Percentiles rank a stretch among this genome's conserved stretches.
These are phyloP conservation scores for Hypoxylon sp. DNA, from an alignment of 2,329 filamentous ascomycete genomes.

Conservation along the genomic window DNA sequence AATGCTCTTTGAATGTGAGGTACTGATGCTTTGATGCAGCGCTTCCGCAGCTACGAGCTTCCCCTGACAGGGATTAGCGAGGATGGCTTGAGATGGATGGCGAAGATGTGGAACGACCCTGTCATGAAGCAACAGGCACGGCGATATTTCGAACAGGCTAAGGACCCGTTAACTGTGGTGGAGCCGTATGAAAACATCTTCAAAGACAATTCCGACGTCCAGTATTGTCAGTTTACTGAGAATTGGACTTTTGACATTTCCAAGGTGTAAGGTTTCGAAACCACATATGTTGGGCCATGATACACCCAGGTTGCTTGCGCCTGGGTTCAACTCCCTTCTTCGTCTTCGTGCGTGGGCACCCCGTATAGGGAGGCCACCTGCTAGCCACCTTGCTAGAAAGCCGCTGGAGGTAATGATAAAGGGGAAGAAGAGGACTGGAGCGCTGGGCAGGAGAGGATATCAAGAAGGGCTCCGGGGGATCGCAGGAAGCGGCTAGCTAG, in stretches of 20 bases:
- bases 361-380: too few relatives aligned
- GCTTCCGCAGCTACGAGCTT: constrained; percentile 50
- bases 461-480: too few relatives aligned
- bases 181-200: constrained; percentile 48
- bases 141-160: constrained; percentile 49
- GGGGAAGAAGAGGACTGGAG: too few relatives aligned
- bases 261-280: background rate
- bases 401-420: too few relatives aligned
- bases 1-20: background rate
- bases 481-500: too few relatives aligned
- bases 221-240: constrained; percentile 44
- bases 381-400: too few relatives aligned
- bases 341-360: too few relatives aligned
- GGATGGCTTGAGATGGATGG: constrained; percentile 48
- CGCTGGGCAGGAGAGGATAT: too few relatives aligned
- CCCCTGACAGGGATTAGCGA: constrained; percentile 46
- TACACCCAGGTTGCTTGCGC: background rate
- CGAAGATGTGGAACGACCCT: constrained; percentile 51
- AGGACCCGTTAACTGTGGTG: constrained; percentile 43
- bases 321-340: too few relatives aligned
- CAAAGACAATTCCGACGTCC: constrained; percentile 38
- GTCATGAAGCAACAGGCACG: constrained; percentile 38
- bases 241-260: constrained; percentile 43
- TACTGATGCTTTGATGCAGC: constrained; percentile 33
- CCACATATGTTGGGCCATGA: background rate